phyloP scores from a whole-genome alignment of 2,329 filamentous ascomycete species.

The Grosmannia clavigera region DNA sequence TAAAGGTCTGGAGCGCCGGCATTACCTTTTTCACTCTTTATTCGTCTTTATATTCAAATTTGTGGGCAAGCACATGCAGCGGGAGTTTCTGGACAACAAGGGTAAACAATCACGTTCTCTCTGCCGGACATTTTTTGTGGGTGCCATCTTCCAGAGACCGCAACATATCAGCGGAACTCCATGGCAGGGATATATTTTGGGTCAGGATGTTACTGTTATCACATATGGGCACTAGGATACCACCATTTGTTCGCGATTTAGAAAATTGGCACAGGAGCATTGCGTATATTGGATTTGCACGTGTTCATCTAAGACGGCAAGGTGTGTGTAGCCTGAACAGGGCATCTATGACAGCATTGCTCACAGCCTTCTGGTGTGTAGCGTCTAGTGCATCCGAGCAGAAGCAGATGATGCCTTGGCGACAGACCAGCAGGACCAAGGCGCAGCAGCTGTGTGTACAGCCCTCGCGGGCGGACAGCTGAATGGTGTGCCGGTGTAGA shows the following conservation, averaged over 20 bases:
- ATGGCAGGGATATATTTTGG: not conserved
- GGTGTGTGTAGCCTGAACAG: no score
- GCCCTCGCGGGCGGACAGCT: no score
- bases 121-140: not conserved
- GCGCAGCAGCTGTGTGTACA: no score
- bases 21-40: not conserved
- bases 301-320: not conserved
- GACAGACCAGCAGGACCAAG: no score
- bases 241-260: not conserved
- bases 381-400: no score
- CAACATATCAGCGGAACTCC: not conserved
- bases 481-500: no score
- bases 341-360: no score
- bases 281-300: not conserved
- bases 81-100: not conserved
- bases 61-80: not conserved
- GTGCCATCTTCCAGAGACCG: not conserved
- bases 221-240: not conserved
- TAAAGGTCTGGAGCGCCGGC: not conserved
- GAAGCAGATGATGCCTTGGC: no score
- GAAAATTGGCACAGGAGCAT: not conserved
- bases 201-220: not conserved
- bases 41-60: not conserved
- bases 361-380: no score
- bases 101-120: not conserved